Evolutionary conservation across 2,329 filamentous ascomycete species (phyloP), one percentile per base, ranked within the genome.

Genomic region (Botrytis pseudocinerea): DNA sequence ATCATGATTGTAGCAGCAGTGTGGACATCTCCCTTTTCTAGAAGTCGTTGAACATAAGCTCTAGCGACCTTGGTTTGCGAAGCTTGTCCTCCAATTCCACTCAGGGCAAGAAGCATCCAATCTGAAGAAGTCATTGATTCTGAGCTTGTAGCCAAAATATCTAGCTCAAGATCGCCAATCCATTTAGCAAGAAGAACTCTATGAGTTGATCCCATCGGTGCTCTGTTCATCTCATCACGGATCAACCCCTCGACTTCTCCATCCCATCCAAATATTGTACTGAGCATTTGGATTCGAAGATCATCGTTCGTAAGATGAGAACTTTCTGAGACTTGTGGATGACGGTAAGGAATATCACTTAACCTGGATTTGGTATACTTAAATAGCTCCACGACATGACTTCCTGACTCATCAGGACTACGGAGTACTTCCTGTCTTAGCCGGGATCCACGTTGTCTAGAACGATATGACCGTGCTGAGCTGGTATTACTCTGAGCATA

Each of bases 71-170:
- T 97, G 81, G 97, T 95, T 78, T 97, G 93, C 1, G 94, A 94
- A 54, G 89, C 86, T 75, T 90, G 86, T 4, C 90, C 88, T 69
- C 93, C 94, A 83, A 98, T 97, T 59, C 93, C 93, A 80, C 93
- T 97, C 69, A 99, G 83, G 18, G 96, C 95, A 51, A 99, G 85
- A 73, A 98, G 84, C 94, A 99, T 98, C 96, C 96, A 99, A 82
- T 98, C 96, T 0, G 93, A 93, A 3, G 93, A 94, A 16, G 94
- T 95, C 88, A 96, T 95, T n/a, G 93, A 92, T 77, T 95, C 90
- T 0, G 94, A 92, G 61, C 90, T 93, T 3, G 93, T 90, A 18
- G 90, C 88, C 88, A 97, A 93, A 59, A 94, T 87, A 78, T 97
- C 94, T 0, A 91, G 88, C 74, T 94, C 91, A 54, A 93, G 89